These are phyloP conservation scores for Barbarea vulgaris DNA, from an alignment of 345 rosid genomes.

Conservation along the genomic window DNA sequence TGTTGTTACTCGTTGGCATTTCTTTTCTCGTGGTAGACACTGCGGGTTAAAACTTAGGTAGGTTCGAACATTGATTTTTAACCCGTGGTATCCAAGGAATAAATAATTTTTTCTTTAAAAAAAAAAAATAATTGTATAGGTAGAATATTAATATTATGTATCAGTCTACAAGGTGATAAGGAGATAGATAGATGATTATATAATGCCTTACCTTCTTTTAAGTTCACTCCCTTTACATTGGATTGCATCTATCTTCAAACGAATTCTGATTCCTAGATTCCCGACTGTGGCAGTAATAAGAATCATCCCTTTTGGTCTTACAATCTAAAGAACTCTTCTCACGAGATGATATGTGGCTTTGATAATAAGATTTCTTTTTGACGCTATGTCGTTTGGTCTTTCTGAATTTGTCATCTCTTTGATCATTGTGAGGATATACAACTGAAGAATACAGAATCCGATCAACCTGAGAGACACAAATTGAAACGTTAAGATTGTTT, in stretches of 20 bases:
- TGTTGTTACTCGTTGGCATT: too few species aligned
- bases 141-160: too few species aligned
- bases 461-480: too few species aligned
- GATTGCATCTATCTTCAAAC: constrained; percentile 86
- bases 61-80: too few species aligned
- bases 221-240: constrained; percentile 51
- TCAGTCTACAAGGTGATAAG: constrained; percentile 5
- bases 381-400: constrained; percentile 38
- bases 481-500: too few species aligned
- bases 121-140: too few species aligned
- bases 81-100: too few species aligned
- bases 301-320: constrained; percentile 32
- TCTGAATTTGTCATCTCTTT: constrained; percentile 44
- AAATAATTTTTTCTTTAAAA: too few species aligned
- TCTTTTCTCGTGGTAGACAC: too few species aligned
- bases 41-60: too few species aligned
- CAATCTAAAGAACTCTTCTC: constrained; percentile 37
- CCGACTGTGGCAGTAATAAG: constrained; percentile 35
- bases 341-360: constrained; percentile 38
- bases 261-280: constrained; percentile 36
- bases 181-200: constrained; percentile 5
- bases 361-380: constrained; percentile 44
- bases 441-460: too few species aligned
- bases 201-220: constrained; percentile 42
- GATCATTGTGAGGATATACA: constrained; percentile 37